Percentiles rank a stretch among this genome's conserved stretches.
Conservation (phyloP, 2,329 filamentous ascomycete genomes). For the Fusarium miscanthi region DNA sequence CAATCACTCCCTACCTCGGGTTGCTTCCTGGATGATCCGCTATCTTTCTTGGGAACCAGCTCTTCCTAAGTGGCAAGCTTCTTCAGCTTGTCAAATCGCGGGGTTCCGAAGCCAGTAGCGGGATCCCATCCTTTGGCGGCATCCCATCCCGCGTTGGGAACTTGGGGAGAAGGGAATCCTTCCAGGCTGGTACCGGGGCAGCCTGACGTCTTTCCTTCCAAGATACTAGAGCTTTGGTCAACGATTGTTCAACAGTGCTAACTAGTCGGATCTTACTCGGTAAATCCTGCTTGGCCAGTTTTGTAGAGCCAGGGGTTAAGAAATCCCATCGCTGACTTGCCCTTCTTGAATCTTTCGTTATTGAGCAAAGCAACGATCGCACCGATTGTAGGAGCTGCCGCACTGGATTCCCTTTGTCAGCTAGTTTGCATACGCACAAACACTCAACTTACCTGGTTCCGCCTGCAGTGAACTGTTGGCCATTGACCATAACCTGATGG, state of each 20-base stretch:
- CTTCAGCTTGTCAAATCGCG: conserved; percentile 54
- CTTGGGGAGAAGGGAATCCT: conserved; percentile 41
- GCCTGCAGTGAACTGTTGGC: conserved; percentile 41
- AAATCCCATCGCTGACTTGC: conserved; percentile 66
- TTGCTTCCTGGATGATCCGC: neutral
- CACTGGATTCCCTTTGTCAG: conserved; percentile 49
- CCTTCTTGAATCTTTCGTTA: conserved; percentile 66
- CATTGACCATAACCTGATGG: conserved; percentile 50
- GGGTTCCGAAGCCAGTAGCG: conserved; percentile 58
- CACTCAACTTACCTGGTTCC: conserved; percentile 48
- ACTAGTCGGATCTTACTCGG: conserved; percentile 46
- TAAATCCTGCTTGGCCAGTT: conserved; percentile 47
- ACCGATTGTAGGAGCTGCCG: conserved; percentile 71
- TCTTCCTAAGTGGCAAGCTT: conserved; percentile 29
- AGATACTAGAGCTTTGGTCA: conserved; percentile 46
- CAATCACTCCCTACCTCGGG: neutral
- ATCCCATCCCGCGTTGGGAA: conserved; percentile 46
- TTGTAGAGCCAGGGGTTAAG: conserved; percentile 71
- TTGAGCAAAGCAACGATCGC: conserved; percentile 73
- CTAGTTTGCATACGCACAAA: too few relatives aligned
- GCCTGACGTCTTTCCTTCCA: conserved; percentile 48
- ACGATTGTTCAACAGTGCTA: neutral
- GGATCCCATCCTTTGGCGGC: conserved; percentile 52
- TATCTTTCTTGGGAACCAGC: neutral
- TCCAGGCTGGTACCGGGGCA: conserved; percentile 46